Conservation (phyloP, 768 basidiomycete species). For the Rhizopogon roseolus region DNA sequence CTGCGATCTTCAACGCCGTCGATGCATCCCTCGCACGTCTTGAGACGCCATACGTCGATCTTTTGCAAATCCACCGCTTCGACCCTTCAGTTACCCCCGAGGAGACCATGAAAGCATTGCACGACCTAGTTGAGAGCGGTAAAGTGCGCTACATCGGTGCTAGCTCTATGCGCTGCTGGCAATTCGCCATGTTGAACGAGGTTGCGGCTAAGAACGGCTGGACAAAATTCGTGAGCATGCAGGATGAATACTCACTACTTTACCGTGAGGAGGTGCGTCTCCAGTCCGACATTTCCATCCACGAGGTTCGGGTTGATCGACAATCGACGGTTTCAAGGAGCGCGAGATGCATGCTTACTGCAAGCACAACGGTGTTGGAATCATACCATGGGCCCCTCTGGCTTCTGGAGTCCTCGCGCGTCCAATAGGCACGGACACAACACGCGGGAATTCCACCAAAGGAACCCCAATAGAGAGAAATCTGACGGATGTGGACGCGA, state of each 20-base stretch:
- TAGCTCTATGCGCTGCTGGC: conserved; percentile 43
- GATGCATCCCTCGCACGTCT: conserved; percentile 33
- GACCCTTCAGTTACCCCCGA: conserved; percentile 32
- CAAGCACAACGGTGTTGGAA: conserved; percentile 44
- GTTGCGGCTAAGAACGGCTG: conserved; percentile 40
- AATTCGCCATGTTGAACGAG: conserved; percentile 39
- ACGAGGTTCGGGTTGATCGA: neutral
- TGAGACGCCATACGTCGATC: conserved; percentile 31
- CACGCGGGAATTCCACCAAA: conserved; percentile 7
- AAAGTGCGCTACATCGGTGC: conserved; percentile 51
- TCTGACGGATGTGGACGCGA: conserved; percentile 23
- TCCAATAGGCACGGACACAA: conserved; percentile 24
- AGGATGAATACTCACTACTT: conserved; percentile 48
- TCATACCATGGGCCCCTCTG: conserved; percentile 50
- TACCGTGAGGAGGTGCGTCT: conserved; percentile 47
- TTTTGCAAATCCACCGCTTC: conserved; percentile 42
- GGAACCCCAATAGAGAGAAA: conserved; percentile 21
- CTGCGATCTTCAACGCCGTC: conserved; percentile 32
- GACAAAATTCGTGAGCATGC: conserved; percentile 55
- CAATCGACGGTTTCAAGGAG: conserved; percentile 24
- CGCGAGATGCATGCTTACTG: conserved; percentile 43
- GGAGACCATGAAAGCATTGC: conserved; percentile 48
- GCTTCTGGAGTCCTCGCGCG: conserved; percentile 34
- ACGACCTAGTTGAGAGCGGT: conserved; percentile 43
- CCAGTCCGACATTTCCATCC: neutral